Conservation (phyloP, 768 basidiomycete species). For the Kwoniella sp. region DNA sequence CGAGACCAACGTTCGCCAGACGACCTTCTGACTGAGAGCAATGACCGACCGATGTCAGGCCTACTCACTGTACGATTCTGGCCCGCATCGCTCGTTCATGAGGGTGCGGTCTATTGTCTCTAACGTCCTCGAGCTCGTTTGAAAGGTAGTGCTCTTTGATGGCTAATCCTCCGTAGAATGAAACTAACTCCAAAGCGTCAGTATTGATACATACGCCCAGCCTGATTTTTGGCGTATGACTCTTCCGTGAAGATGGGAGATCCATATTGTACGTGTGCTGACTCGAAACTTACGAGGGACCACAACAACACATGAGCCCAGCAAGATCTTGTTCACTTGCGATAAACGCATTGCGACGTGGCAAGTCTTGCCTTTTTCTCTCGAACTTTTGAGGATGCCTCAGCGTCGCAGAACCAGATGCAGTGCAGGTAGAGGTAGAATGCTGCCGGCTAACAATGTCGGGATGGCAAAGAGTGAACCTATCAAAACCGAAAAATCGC, state of each 20-base stretch:
- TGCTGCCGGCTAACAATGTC: too few species aligned
- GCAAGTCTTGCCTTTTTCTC: too few species aligned
- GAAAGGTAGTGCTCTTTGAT: conserved; percentile 34
- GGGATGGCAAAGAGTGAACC: too few species aligned
- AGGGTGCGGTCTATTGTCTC: neutral
- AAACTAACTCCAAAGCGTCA: conserved; percentile 28
- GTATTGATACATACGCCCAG: too few species aligned
- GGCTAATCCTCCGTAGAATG: conserved; percentile 34
- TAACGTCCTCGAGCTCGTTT: conserved; percentile 19
- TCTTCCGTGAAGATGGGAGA: too few species aligned
- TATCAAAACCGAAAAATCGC: too few species aligned
- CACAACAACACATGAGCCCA: conserved; percentile 35
- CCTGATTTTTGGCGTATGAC: conserved; percentile 5
- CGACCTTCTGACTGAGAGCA: neutral
- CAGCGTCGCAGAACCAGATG: too few species aligned
- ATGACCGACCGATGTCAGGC: neutral
- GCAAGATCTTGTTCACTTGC: conserved; percentile 38
- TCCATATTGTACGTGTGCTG: too few species aligned
- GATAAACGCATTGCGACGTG: conserved; percentile 6
- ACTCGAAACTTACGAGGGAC: conserved; percentile 32
- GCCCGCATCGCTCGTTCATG: conserved; percentile 27
- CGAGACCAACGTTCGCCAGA: neutral
- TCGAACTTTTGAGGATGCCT: too few species aligned
- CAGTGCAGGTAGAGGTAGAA: too few species aligned
- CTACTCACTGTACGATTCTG: conserved; percentile 39